Evolutionary conservation across 345 rosid genomes (phyloP), one percentile per base, ranked within the genome.

Genomic region (Eucalyptus erythrocorys): DNA sequence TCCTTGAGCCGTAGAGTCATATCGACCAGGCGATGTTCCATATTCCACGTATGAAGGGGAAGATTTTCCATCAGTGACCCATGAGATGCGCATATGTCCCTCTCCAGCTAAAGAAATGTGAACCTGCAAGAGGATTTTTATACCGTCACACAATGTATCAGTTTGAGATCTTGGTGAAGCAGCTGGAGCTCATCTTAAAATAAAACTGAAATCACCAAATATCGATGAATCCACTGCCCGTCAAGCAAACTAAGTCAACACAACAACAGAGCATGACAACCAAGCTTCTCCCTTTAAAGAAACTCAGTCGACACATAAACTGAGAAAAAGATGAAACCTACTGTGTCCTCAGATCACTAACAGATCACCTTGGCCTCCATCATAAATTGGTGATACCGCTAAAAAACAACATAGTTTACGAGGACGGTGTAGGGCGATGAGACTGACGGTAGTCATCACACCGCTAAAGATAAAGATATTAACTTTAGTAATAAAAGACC

Each of bases 21-120:
- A 96, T 90, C 86, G 91, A 87, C 99, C 99, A 6, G 99, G 93
- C 0, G 93, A 93, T 87, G 93, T 95, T 91, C 99, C 99, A 82
- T 97, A 98, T 86, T 97, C 94, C 88, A 97, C 98, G 21, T 87
- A 90, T 4, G 99, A 95, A 64, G 94, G 97, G 88, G 96, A 80
- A 2, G 93, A 93, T 86, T 94, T 94, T 91, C 94, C 96, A 12
- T 87, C 90, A 1, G 99, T 96, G 59, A 95, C 87, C 99, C 99
- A 98, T 50, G 96, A 92, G 87, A 98, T 92, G 86, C 96, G 94
- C 95, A 96, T 95, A 87, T 96, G 95, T 40, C 94, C 94, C 30
- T 96, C 97, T 90, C 99, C 99, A 49, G 99, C 99, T 89, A 96
- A 88, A 47, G 97, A 95, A 89, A 92, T 92, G 89, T 94, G 97